phyloP scores from a whole-genome alignment of 441 rosid species.

The Adansonia gregorii region DNA sequence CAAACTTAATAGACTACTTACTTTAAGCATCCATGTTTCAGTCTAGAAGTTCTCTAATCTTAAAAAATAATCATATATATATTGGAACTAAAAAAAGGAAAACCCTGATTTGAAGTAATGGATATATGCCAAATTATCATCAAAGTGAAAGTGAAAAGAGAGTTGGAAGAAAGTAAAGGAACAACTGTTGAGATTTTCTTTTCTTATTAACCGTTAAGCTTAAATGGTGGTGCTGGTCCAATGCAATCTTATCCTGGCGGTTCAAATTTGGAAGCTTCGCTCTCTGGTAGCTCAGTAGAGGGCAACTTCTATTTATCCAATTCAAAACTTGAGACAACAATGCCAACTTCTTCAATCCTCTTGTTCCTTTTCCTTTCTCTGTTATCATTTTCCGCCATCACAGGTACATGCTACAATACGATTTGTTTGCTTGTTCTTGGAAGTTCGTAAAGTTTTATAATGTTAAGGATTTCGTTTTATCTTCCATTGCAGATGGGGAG shows the following conservation, averaged over 20 bases:
- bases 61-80: conserved; percentile 15
- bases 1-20: not conserved
- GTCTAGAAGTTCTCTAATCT: not conserved
- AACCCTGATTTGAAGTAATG: conserved; percentile 64
- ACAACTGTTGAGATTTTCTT: conserved; percentile 22
- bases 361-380: conserved; percentile 41
- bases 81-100: conserved; percentile 24
- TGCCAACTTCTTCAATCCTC: conserved; percentile 37
- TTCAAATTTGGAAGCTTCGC: conserved; percentile 14
- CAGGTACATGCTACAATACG: conserved; percentile 37
- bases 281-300: not conserved
- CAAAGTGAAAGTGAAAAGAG: conserved; percentile 36
- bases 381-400: conserved; percentile 30
- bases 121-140: conserved; percentile 48
- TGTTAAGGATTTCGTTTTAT: conserved; percentile 10
- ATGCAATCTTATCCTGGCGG: conserved; percentile 18
- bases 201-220: conserved; percentile 17
- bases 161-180: conserved; percentile 31
- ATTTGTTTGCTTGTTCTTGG: not conserved
- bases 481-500: conserved; percentile 57
- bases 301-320: conserved; percentile 8
- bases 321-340: conserved; percentile 28
- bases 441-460: not conserved
- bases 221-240: conserved; percentile 25
- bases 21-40: not conserved